phyloP scores from a whole-genome alignment of 176 grass and related monocot species.

The Zea mays region Zm-B73-REFERENCE-NAM-5.0 NC_050096.1:247831001-247831500 shows the following conservation, averaged over 20 bases:
- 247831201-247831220: conserved; percentile 98
- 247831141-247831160: conserved; percentile 10
- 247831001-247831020: conserved; percentile 86
- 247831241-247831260: conserved; percentile 98
- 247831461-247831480: conserved; percentile 76
- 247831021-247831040: conserved; percentile 75
- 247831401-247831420: conserved; percentile 74
- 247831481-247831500: conserved; percentile 57
- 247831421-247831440: conserved; percentile 87
- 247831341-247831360: neutral
- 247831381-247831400: conserved; percentile 19
- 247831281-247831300: conserved; percentile 92
- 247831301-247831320: conserved; percentile 92
- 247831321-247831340: conserved; percentile 97
- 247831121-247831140: conserved; percentile 6
- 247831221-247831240: conserved; percentile 85
- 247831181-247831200: conserved; percentile 98
- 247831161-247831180: conserved; percentile 40
- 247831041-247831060: conserved; percentile 82
- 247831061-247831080: conserved; percentile 81
- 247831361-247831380: neutral
- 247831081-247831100: conserved; percentile 11
- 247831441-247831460: conserved; percentile 82
- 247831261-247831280: conserved; percentile 94
- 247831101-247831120: neutral